phyloP scores from a whole-genome alignment of 202 grass and related monocot genomes.

The Eragrostis tef region DNA sequence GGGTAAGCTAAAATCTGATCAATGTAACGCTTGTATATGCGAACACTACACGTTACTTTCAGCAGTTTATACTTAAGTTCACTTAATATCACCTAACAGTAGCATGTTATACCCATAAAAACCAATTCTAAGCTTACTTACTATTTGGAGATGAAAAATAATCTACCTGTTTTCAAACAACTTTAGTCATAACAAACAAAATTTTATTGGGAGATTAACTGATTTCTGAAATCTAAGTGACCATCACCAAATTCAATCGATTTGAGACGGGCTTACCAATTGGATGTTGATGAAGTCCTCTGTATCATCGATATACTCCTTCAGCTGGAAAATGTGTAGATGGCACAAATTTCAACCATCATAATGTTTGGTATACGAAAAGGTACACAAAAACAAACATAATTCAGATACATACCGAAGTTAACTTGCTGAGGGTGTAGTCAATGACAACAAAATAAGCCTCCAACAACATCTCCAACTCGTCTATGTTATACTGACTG shows the following conservation, averaged over 20 bases:
- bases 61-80: background rate
- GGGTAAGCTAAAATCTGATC: background rate
- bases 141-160: slow-evolving; percentile 19
- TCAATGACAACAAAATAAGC: slow-evolving; percentile 94
- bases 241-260: slow-evolving; percentile 6
- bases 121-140: slow-evolving; percentile 12
- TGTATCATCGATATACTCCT: slow-evolving; percentile 92
- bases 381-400: background rate
- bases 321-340: slow-evolving; percentile 55
- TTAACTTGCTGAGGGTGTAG: slow-evolving; percentile 85
- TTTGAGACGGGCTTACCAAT: slow-evolving; percentile 50
- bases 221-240: slow-evolving; percentile 15
- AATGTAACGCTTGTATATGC: background rate
- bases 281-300: slow-evolving; percentile 93
- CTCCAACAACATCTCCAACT: slow-evolving; percentile 94
- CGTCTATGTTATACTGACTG: slow-evolving; percentile 64
- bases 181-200: background rate
- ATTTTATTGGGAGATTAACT: background rate
- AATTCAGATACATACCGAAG: slow-evolving; percentile 62
- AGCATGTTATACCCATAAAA: slow-evolving; percentile 22
- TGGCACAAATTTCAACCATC: slow-evolving; percentile 28
- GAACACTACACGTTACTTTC: background rate
- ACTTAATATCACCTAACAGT: background rate
- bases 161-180: background rate
- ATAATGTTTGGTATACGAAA: slow-evolving; percentile 9